These are phyloP conservation scores for Rhodotorula graminis DNA, from an alignment of 768 basidiomycete species.

Conservation along the genomic window DNA sequence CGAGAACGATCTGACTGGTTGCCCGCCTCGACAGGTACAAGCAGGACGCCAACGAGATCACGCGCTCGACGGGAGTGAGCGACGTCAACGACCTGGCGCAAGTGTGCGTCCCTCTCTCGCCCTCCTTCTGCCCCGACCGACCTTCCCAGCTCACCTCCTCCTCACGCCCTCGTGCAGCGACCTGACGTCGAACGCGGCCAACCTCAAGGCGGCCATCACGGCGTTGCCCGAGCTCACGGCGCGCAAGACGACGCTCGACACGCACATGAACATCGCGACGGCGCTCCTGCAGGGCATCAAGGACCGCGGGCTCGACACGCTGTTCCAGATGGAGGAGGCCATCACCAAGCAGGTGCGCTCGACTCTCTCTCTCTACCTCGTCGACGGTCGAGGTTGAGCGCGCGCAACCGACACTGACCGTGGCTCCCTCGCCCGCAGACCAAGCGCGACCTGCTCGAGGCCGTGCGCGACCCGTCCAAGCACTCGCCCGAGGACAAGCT, in stretches of 20 bases:
- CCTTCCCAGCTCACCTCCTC: neutral
- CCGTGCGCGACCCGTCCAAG: slow-evolving; percentile 65
- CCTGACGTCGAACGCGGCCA: slow-evolving; percentile 82
- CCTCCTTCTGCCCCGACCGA: neutral
- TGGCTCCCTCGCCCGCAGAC: slow-evolving; percentile 52
- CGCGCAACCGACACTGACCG: too few species aligned
- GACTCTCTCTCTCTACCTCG: too few species aligned
- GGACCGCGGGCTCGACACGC: slow-evolving; percentile 84
- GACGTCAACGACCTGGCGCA: slow-evolving; percentile 93
- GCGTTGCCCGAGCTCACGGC: slow-evolving; percentile 94
- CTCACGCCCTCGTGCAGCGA: slow-evolving; percentile 56
- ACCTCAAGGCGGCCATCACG: slow-evolving; percentile 94
- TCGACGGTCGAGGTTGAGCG: too few species aligned
- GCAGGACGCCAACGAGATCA: slow-evolving; percentile 93
- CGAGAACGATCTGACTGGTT: neutral
- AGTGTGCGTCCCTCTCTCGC: slow-evolving; percentile 59
- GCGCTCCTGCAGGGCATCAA: slow-evolving; percentile 92
- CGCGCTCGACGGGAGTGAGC: slow-evolving; percentile 88
- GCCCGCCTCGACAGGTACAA: slow-evolving; percentile 55
- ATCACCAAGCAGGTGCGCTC: slow-evolving; percentile 69
- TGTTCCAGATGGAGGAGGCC: slow-evolving; percentile 94
- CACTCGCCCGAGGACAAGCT: slow-evolving; percentile 80
- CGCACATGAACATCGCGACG: slow-evolving; percentile 99
- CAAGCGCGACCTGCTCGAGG: slow-evolving; percentile 73
- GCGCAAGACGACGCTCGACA: slow-evolving; percentile 90